Conservation (phyloP, 192 early-diverging fungal genomes). For the Entrophospora sp. region DNA sequence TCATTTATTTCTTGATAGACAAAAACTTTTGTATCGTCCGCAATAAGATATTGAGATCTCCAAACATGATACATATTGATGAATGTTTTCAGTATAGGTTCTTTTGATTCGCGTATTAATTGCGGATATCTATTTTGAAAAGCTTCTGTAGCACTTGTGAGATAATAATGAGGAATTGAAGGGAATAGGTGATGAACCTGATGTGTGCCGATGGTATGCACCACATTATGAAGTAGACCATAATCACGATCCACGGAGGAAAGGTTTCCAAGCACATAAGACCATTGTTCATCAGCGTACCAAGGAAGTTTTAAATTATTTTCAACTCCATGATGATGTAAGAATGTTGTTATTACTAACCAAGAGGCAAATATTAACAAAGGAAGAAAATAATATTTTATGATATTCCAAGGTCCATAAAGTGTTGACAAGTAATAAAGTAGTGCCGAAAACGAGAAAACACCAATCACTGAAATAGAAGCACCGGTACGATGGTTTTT, state of each 20-base stretch:
- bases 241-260: conserved; percentile 1
- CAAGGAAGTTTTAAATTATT: conserved; percentile 2
- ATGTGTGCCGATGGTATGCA: conserved; percentile 5
- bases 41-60: not conserved
- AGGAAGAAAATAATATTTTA: conserved; percentile 10
- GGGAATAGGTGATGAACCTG: conserved; percentile 9
- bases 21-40: conserved; percentile 1
- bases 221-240: not conserved
- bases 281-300: not conserved
- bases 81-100: conserved; percentile 6
- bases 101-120: conserved; percentile 7
- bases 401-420: not conserved
- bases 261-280: conserved; percentile 5
- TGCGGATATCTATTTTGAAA: not conserved
- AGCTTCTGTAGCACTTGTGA: not conserved
- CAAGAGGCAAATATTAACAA: not conserved
- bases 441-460: not conserved
- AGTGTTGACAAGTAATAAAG: not conserved
- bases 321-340: conserved; percentile 6
- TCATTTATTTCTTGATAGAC: not conserved
- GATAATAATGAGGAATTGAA: conserved; percentile 7
- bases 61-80: not conserved
- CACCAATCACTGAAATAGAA: not conserved
- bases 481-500: not conserved
- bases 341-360: conserved; percentile 7